Evolutionary conservation across 768 basidiomycete species (phyloP), one percentile per base, ranked within the genome.

Genomic region (Hericium coralloides): DNA sequence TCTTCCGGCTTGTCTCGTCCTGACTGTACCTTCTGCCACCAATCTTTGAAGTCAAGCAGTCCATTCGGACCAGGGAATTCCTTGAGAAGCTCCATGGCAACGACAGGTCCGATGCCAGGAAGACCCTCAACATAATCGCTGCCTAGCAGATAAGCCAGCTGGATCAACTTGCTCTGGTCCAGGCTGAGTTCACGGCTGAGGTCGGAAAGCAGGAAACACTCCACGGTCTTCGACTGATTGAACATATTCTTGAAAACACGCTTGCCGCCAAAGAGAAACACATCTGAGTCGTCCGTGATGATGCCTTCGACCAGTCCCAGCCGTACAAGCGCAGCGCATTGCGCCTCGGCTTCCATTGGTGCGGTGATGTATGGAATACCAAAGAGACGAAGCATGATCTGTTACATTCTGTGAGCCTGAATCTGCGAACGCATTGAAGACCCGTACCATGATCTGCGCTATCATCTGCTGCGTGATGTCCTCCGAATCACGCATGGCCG

Each of bases 231-330:
- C 50, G 91, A 89, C 70, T 98, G 95, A 68, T 98, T 98, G 76
- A 99, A 99, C 89, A 99, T 95, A 69, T 99, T 98, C 73, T 95
- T 97, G 79, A 89, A 97, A 18, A 98, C 92, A n/a, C 93, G 86
- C 62, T 81, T 72, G 22, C 92, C 95, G 36, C 97, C 97, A 63
- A 99, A 99, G 51, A 99, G 84, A 72, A 99, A 99, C 51, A 98
- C 94, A 66, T 99, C 97, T 4, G 93, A 97, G 70, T 99, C 97
- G 69, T 99, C 97, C 0, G 97, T 99, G 68, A 99, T 98, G 55
- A 99, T 89, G 0, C 97, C 97, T 61, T 99, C 94, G 38, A 97
- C 95, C 26, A 98, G 78, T 15, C 85, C 83, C 14, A 98, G 77
- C 4, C 81, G 74, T 8, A 92, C 85, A 9, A 99, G 84, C 63